A percentile compares a stretch with the other conserved stretches of the same genome.
Evolutionary conservation across 768 basidiomycete species (phyloP).

Genomic region (Tylopilus subfusipes): DNA sequence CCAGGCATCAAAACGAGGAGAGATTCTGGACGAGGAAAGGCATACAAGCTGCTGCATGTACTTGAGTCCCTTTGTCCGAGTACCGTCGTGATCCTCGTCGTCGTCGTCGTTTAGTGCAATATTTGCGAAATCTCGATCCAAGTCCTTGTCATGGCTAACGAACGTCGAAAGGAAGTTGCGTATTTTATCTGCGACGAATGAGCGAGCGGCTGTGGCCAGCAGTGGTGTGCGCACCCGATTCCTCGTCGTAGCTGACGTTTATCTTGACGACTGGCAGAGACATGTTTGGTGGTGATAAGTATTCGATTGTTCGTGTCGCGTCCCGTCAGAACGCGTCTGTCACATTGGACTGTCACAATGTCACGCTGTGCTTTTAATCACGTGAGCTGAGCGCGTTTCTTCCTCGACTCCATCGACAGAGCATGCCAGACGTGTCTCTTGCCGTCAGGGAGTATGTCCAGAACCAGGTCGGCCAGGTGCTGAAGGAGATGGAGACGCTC

Average conservation of each 20-base stretch:
- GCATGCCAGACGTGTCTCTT: conserved; percentile 7
- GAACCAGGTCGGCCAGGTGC: conserved; percentile 10
- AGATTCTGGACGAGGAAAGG: conserved; percentile 28
- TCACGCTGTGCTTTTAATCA: conserved; percentile 12
- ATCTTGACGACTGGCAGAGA: conserved; percentile 61
- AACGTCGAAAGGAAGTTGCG: conserved; percentile 67
- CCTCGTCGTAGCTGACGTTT: conserved; percentile 63
- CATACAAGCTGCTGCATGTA: conserved; percentile 81
- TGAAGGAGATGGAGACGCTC: conserved; percentile 7
- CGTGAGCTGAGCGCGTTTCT: conserved; percentile 7
- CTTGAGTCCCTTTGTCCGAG: conserved; percentile 50
- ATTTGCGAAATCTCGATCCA: conserved; percentile 63
- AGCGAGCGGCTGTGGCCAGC: neutral
- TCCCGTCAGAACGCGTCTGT: conserved; percentile 24
- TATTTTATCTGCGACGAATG: conserved; percentile 54
- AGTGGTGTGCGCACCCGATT: conserved; percentile 50
- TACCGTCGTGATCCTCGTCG: conserved; percentile 31
- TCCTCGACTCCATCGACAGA: neutral
- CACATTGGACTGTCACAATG: conserved; percentile 23
- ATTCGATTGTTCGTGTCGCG: conserved; percentile 12
- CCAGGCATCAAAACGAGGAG: conserved; percentile 20
- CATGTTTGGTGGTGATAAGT: conserved; percentile 41
- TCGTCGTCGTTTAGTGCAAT: conserved; percentile 61
- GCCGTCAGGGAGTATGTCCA: conserved; percentile 12
- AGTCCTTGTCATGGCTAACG: conserved; percentile 60